A percentile compares a stretch with the other conserved stretches of the same genome.
phyloP scores from a whole-genome alignment of 1,284 basidiomycete species.

The Salmacisia buchloeana region DNA sequence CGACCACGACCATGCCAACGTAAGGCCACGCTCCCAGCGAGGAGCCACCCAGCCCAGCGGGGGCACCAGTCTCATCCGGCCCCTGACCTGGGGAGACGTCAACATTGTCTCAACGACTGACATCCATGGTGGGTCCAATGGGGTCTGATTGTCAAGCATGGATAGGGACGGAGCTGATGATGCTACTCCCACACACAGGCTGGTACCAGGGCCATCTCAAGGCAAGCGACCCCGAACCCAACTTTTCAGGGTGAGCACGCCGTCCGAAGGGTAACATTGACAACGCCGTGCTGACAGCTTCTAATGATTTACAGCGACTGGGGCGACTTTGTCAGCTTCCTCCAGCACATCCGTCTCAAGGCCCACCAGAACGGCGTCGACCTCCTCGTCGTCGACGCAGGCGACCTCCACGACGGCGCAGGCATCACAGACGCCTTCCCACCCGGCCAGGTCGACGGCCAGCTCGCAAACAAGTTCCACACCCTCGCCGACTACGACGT shows the following conservation, averaged over 20 bases:
- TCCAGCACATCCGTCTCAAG: conserved; percentile 39
- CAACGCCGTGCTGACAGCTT: neutral
- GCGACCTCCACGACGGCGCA: conserved; percentile 46
- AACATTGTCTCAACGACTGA: conserved; percentile 77
- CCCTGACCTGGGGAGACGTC: conserved; percentile 69
- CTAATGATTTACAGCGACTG: conserved; percentile 21
- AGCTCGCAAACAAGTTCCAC: conserved; percentile 53
- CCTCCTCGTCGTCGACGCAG: conserved; percentile 46
- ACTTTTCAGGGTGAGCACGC: conserved; percentile 21
- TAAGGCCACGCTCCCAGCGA: conserved; percentile 10
- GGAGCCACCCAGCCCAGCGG: conserved; percentile 20
- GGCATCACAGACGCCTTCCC: conserved; percentile 45
- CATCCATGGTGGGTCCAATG: conserved; percentile 58
- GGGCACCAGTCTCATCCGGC: conserved; percentile 32
- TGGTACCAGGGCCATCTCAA: conserved; percentile 44
- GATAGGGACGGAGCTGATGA: neutral
- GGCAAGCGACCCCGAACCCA: conserved; percentile 45
- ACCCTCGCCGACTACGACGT: conserved; percentile 72
- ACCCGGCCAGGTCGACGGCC: conserved; percentile 33
- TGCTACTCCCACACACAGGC: neutral
- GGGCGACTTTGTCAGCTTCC: conserved; percentile 50
- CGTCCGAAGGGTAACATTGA: neutral
- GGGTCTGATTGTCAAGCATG: neutral
- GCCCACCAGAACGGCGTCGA: conserved; percentile 39
- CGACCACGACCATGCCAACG: conserved; percentile 13